Conservation (phyloP, 1,139 yeast genomes). For the Scheffersomyces quercinus region DNA sequence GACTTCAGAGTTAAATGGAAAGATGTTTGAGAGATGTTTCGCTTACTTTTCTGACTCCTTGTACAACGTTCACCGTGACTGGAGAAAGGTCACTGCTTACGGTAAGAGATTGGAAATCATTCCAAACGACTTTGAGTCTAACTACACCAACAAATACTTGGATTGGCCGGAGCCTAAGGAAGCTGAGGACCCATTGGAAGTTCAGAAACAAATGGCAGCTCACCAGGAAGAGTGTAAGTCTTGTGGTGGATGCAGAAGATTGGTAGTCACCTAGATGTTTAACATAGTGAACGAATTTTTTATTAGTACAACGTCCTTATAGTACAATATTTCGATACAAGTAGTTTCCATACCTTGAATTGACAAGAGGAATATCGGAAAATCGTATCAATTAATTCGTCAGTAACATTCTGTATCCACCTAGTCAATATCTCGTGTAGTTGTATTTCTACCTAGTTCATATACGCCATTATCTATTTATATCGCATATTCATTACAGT, state of each 20-base stretch:
- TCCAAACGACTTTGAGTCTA: slow-evolving; percentile 49
- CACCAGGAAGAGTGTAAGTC: slow-evolving; percentile 50
- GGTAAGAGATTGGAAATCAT: slow-evolving; percentile 56
- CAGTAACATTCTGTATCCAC: too few species aligned
- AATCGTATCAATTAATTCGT: too few species aligned
- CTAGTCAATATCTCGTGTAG: too few species aligned
- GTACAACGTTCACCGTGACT: slow-evolving; percentile 57
- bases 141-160: slow-evolving; percentile 53
- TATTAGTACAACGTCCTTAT: too few species aligned
- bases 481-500: too few species aligned
- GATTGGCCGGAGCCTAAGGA: slow-evolving; percentile 53
- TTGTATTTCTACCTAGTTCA: too few species aligned
- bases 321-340: too few species aligned
- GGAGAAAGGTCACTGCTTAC: slow-evolving; percentile 56
- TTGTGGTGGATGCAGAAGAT: slow-evolving; percentile 53
- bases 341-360: too few species aligned
- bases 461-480: too few species aligned
- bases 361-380: too few species aligned
- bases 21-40: slow-evolving; percentile 54
- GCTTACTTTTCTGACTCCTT: slow-evolving; percentile 56
- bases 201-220: slow-evolving; percentile 46
- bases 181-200: slow-evolving; percentile 45
- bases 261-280: slow-evolving; percentile 17
- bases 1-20: slow-evolving; percentile 40
- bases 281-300: not conserved